Evolutionary conservation across 179 eudicot species (phyloP).

Genomic region (Spinacia oleracea): DNA sequence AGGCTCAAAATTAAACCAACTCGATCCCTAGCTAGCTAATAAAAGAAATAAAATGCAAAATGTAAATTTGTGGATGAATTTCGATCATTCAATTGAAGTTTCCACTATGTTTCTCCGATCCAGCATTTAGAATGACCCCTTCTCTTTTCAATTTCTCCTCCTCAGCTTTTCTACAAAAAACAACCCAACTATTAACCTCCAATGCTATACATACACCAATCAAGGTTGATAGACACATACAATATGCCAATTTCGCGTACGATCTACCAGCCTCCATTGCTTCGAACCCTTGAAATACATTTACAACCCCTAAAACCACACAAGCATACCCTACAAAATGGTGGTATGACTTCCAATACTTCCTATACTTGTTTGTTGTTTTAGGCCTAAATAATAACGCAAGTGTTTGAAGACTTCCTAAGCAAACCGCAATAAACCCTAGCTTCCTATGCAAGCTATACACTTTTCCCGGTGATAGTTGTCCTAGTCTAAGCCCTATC

Average conservation of each 20-base stretch:
- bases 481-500: slow-evolving; percentile 72
- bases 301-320: slow-evolving; percentile 75
- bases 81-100: slow-evolving; percentile 38
- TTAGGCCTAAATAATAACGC: slow-evolving; percentile 84
- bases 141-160: slow-evolving; percentile 84
- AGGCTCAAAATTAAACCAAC: no score
- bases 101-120: slow-evolving; percentile 42
- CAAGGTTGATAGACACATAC: slow-evolving; percentile 70
- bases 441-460: slow-evolving; percentile 72
- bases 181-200: slow-evolving; percentile 93
- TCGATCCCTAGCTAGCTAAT: no score
- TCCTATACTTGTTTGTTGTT: slow-evolving; percentile 75
- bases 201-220: slow-evolving; percentile 72
- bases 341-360: slow-evolving; percentile 97
- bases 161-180: slow-evolving; percentile 85
- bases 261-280: slow-evolving; percentile 71
- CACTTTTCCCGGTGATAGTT: slow-evolving; percentile 69
- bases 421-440: slow-evolving; percentile 61
- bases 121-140: slow-evolving; percentile 42
- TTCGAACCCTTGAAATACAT: slow-evolving; percentile 85
- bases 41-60: neutral
- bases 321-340: slow-evolving; percentile 95
- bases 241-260: slow-evolving; percentile 63
- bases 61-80: neutral
- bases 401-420: slow-evolving; percentile 73